These are phyloP conservation scores for Cyclotella kingstonii DNA, from an alignment of 108 stramenopile species.

Conservation along the genomic window DNA sequence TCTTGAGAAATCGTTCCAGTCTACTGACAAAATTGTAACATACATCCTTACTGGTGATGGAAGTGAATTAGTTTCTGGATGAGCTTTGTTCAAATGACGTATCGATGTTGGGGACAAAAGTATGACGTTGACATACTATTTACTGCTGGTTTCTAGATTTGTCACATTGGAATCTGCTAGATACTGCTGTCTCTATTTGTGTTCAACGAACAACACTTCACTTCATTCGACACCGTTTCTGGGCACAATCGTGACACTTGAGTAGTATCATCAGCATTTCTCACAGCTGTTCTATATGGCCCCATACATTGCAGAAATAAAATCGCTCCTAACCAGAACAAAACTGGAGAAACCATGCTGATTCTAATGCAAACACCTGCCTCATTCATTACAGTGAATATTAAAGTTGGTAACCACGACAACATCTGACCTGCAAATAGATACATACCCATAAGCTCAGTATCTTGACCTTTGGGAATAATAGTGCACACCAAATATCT, in stretches of 20 bases:
- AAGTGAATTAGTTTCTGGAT: no score
- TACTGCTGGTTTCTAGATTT: no score
- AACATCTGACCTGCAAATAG: constrained; percentile 50
- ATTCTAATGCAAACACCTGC: constrained; percentile 25
- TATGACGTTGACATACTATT: no score
- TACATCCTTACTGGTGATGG: no score
- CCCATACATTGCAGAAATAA: constrained; percentile 17
- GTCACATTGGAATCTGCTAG: no score
- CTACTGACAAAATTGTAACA: no score
- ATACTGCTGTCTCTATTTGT: no score
- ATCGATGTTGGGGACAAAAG: no score
- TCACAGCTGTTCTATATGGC: constrained; percentile 5
- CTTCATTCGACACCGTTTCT: no score
- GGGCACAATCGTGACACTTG: background rate
- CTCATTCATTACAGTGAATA: constrained; percentile 41
- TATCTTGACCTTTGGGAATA: constrained; percentile 73
- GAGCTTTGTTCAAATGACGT: no score
- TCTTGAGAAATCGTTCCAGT: no score
- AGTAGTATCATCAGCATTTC: background rate
- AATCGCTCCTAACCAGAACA: constrained; percentile 13
- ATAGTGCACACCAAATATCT: constrained; percentile 50
- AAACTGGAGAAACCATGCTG: constrained; percentile 16
- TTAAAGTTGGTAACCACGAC: constrained; percentile 36
- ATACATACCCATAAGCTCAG: constrained; percentile 74
- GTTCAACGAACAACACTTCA: no score